Conservation (phyloP, 2,329 filamentous ascomycete genomes). For the Clarireedia paspali region DNA sequence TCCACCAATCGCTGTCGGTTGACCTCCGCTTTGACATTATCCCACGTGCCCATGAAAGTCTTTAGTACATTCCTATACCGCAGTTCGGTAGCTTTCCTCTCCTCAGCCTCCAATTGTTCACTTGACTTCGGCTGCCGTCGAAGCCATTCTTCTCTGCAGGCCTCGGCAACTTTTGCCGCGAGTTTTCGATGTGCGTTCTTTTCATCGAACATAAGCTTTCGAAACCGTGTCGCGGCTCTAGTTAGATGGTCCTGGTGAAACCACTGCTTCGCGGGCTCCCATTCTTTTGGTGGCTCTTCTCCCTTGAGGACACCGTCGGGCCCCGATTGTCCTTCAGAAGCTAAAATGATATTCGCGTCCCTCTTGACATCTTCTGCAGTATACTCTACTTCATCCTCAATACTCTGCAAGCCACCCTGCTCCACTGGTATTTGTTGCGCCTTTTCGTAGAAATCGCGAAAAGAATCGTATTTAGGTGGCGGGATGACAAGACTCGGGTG, state of each 20-base stretch:
- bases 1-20: slow-evolving; percentile 51
- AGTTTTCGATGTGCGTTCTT: slow-evolving; percentile 67
- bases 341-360: slow-evolving; percentile 63
- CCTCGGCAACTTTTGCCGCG: slow-evolving; percentile 73
- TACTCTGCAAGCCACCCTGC: slow-evolving; percentile 45
- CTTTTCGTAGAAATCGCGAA: slow-evolving; percentile 50
- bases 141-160: slow-evolving; percentile 69
- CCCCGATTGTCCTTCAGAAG: slow-evolving; percentile 65
- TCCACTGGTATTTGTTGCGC: slow-evolving; percentile 46
- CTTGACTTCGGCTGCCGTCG: slow-evolving; percentile 64
- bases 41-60: slow-evolving; percentile 50
- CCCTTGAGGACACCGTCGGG: slow-evolving; percentile 68
- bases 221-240: slow-evolving; percentile 72
- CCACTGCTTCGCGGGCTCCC: slow-evolving; percentile 75
- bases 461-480: slow-evolving; percentile 43
- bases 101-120: slow-evolving; percentile 77
- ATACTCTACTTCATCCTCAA: slow-evolving; percentile 48
- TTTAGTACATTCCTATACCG: slow-evolving; percentile 67
- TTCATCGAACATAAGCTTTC: slow-evolving; percentile 71
- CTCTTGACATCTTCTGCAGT: slow-evolving; percentile 54
- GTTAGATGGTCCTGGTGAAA: slow-evolving; percentile 81
- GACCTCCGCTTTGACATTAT: slow-evolving; percentile 54
- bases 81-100: slow-evolving; percentile 55
- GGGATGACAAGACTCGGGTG: slow-evolving; percentile 50
- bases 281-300: slow-evolving; percentile 62